phyloP scores from a whole-genome alignment of 345 rosid species.

The Heritiera littoralis region DNA sequence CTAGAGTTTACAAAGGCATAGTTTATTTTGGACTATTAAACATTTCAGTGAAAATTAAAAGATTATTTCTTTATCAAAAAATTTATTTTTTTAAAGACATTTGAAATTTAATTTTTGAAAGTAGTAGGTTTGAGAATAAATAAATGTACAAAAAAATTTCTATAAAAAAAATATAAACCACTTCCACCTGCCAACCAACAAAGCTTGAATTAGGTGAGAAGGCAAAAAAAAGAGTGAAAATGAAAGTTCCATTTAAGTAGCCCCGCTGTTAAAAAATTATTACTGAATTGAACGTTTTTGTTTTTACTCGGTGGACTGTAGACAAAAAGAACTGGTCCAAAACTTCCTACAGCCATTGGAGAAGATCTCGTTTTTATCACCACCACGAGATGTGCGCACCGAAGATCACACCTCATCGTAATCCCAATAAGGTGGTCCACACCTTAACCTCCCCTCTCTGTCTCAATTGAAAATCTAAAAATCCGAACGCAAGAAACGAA shows the following conservation, averaged over 20 bases:
- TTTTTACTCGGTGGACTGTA: neutral
- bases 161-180: neutral
- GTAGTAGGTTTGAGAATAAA: neutral
- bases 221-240: neutral
- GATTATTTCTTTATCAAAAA: too few relatives aligned
- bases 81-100: too few relatives aligned
- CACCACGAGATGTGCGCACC: neutral
- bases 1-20: too few relatives aligned
- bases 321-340: neutral
- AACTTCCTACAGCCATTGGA: neutral
- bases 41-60: too few relatives aligned
- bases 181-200: neutral
- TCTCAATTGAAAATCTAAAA: neutral
- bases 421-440: neutral
- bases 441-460: neutral
- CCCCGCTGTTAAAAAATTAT: neutral
- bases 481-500: neutral
- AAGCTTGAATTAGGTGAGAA: neutral
- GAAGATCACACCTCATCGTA: neutral
- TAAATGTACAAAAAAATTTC: neutral
- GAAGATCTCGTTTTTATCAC: constrained; percentile 1
- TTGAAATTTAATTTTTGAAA: neutral
- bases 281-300: neutral
- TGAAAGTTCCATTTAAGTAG: neutral
- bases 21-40: too few relatives aligned